Evolutionary conservation across 306 rosid species (phyloP), one percentile per base, ranked within the genome.

Genomic region (Abrus precatorius): DNA sequence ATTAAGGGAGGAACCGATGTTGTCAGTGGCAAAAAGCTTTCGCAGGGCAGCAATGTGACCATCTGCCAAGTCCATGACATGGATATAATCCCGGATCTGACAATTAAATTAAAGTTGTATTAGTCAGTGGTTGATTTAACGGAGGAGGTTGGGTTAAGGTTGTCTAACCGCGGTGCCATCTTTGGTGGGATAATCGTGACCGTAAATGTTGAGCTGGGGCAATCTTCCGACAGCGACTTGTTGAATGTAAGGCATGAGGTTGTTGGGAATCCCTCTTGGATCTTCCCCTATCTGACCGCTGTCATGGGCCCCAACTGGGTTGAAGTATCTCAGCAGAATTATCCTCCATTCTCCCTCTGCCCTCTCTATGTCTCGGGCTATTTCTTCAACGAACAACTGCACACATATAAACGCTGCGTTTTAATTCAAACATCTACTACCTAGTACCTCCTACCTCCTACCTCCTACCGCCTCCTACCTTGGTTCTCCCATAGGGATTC

Each of bases 11-110:
- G 14, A 5, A 90, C 96, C 97, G 32, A 88, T 88, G 78, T 83
- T 71, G 36, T 89, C 86, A 0, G 92, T 9, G 1, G 86, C 64
- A 66, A 91, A 91, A 66, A 93, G 91, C 91, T 93, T 93, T 74
- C 81, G 74, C 43, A 93, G 88, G 57, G 97, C 97, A 69, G 97
- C 96, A 74, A 89, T 89, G 79, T 93, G 97, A 13, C 97, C 97
- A 68, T 93, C 92, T 20, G 97, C 97, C 12, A 93, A 77, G 91
- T 93, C 97, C 97, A 91, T 93, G 3, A 93, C 97, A 83, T 93
- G 97, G 79, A 93, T 91, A 80, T 89, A 93, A 83, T 93, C 97
- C 45, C 97, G 88, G 59, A 93, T 82, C 97, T 90, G 84, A 68
- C 65, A 20, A 20, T 0, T 20, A 20, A 20, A 20, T 20, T 20